These are phyloP conservation scores for Flaveria robusta DNA, from an alignment of 129 eudicot genomes.

Conservation along the genomic window DNA sequence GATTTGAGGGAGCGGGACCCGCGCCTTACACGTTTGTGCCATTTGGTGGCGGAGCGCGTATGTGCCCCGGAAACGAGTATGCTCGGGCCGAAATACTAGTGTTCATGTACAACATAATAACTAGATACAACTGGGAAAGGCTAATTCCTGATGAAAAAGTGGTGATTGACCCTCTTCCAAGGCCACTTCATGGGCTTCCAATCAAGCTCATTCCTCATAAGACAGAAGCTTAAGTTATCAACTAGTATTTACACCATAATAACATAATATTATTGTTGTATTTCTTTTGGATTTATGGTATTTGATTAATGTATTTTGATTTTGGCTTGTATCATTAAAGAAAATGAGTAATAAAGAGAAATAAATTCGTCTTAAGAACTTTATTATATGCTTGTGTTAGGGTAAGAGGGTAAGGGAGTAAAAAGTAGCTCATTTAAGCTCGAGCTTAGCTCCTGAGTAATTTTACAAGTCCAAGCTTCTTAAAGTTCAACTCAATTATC, in stretches of 20 bases:
- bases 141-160: slow-evolving; percentile 45
- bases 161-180: slow-evolving; percentile 46
- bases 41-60: slow-evolving; percentile 45
- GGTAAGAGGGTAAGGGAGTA: too few species aligned
- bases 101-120: slow-evolving; percentile 42
- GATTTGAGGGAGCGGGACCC: slow-evolving; percentile 44
- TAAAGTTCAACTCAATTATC: too few species aligned
- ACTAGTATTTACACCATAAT: slow-evolving; percentile 16
- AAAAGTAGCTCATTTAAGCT: background rate
- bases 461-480: too few species aligned
- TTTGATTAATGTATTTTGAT: background rate
- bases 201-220: slow-evolving; percentile 45
- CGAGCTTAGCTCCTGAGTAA: background rate
- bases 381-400: background rate
- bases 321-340: slow-evolving; percentile 11
- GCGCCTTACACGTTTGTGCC: slow-evolving; percentile 49
- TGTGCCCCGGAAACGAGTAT: slow-evolving; percentile 47
- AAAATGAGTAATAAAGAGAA: slow-evolving; percentile 10
- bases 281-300: background rate
- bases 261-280: background rate
- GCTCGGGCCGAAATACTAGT: slow-evolving; percentile 44
- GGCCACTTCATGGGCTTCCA: slow-evolving; percentile 50
- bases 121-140: slow-evolving; percentile 42
- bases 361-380: background rate
- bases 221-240: slow-evolving; percentile 14